Percentiles rank a stretch among this genome's conserved stretches.
These are phyloP conservation scores for Erodium trifolium DNA, from an alignment of 441 rosid species.

Conservation along the genomic window DNA sequence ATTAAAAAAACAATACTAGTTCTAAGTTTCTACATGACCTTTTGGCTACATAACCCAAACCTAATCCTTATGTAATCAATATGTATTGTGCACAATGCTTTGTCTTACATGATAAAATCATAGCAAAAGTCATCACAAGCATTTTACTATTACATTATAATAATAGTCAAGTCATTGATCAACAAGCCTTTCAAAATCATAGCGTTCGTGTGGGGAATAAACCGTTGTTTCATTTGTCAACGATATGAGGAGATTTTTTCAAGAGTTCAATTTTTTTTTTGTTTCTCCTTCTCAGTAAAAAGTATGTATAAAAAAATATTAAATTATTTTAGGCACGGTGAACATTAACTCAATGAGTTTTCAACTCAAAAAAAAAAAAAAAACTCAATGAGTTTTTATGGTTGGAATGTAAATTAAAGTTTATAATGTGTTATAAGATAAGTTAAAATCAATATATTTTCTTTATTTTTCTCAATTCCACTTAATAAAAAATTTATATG, in stretches of 20 bases:
- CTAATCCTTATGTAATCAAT: neutral
- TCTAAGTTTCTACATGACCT: no score
- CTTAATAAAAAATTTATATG: no score
- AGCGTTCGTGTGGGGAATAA: neutral
- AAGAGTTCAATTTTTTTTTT: neutral
- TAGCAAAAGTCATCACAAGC: neutral
- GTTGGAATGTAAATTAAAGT: no score
- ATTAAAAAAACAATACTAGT: neutral
- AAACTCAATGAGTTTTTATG: no score
- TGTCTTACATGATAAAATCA: neutral
- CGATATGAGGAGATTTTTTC: neutral
- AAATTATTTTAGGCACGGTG: no score
- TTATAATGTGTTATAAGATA: no score
- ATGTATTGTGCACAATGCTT: neutral
- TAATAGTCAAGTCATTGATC: neutral
- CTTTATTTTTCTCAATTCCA: no score
- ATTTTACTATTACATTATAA: neutral
- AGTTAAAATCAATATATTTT: no score
- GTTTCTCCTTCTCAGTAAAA: no score
- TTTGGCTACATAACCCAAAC: constrained; percentile 1
- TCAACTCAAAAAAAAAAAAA: no score
- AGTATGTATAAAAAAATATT: no score
- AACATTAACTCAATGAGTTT: no score
- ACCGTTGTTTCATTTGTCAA: neutral
- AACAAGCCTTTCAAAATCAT: neutral